Base-by-base conservation (phyloP, 441 rosid genomes). In the Isatis lusitanica region DNA sequence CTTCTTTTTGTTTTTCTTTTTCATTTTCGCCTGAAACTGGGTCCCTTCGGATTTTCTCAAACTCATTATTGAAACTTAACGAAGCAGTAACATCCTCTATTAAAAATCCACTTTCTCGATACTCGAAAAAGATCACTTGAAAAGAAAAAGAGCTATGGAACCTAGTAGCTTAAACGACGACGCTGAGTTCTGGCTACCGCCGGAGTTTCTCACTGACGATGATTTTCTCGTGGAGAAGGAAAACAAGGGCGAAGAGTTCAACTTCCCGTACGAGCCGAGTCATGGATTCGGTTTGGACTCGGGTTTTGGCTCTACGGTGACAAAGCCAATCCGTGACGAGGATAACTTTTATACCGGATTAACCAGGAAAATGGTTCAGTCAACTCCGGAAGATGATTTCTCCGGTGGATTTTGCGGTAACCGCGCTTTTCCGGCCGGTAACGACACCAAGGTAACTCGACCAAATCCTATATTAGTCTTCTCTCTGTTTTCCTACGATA, bases 141-240 rank as follows among this genome's bases (percentile, higher is more conserved):
- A 18, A n/a, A 44, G 6, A n/a, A 56, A 5, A 26, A 48, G 28
- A 48, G 7, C 31, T 18, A 93, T 93, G 98, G 94, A 91, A 13
- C 83, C 86, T 71, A 78, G 68, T 71, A 77, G 77, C 58, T 31
- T 90, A 0, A 81, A 15, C 64, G 60, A 86, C 63, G 88, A 88
- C 77, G 92, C 88, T 10, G 96, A 84, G 88, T 87, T 86, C 73
- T 86, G 85, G 82, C 85, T 94, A 66, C 98, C 96, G 1, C 76
- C 88, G 1, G 82, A 84, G 87, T 87, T 94, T 71, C 89, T 93
- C 1, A 75, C 85, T 1, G 97, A 91, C 59, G 89, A 87, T 18
- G 90, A 78, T 65, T 43, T 81, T 4, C 78, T 78, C 66, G 3
- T 70, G 35, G 89, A 82, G 50, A 63, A 51, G 70, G 51, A 60